A percentile compares a stretch with the other conserved stretches of the same genome.
Evolutionary conservation across 192 early-diverging fungal genomes (phyloP).

Genomic region (Diversispora epigaea): DNA sequence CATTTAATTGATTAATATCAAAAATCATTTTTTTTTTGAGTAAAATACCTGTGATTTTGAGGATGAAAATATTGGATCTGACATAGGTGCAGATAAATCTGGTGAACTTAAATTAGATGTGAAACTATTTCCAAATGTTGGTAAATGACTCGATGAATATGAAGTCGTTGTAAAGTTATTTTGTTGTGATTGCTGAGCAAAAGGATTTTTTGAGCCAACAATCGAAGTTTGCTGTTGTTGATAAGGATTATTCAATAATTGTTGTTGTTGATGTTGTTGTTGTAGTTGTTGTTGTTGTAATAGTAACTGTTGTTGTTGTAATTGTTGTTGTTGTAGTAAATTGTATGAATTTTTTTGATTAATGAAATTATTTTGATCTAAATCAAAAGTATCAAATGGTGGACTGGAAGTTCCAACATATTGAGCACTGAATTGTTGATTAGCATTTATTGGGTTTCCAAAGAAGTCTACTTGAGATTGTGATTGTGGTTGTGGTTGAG

Average conservation of each 20-base stretch:
- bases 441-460: background rate
- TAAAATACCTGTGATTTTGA: too few relatives aligned
- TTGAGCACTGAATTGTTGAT: conserved; percentile 9
- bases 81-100: too few relatives aligned
- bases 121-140: too few relatives aligned
- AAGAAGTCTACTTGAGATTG: conserved; percentile 29
- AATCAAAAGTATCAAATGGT: background rate
- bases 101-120: too few relatives aligned
- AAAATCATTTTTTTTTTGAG: too few relatives aligned
- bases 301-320: conserved; percentile 20
- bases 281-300: conserved; percentile 29
- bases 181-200: too few relatives aligned
- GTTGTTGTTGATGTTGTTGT: conserved; percentile 23
- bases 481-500: conserved; percentile 31
- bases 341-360: conserved; percentile 38
- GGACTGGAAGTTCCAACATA: background rate
- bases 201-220: too few relatives aligned
- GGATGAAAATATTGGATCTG: too few relatives aligned
- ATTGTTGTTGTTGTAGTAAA: conserved; percentile 28
- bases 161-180: too few relatives aligned
- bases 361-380: conserved; percentile 36
- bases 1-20: too few relatives aligned
- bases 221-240: too few relatives aligned
- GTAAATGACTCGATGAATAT: too few relatives aligned
- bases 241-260: conserved; percentile 1